phyloP scores from a whole-genome alignment of 2,329 filamentous ascomycete genomes.

The Monilinia vaccinii-corymbosi region DNA sequence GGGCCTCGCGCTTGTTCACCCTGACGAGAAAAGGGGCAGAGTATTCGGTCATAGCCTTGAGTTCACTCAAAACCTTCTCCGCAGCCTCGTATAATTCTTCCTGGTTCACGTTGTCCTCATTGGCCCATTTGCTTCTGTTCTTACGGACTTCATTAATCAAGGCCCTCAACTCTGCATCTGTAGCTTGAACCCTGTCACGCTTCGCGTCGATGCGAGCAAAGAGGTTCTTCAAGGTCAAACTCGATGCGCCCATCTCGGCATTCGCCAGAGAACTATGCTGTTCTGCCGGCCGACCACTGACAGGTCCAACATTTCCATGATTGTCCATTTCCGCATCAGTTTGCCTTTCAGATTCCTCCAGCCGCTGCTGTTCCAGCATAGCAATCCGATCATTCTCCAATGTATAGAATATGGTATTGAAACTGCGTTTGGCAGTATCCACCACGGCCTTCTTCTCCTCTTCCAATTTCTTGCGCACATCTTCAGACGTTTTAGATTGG shows the following conservation, averaged over 20 bases:
- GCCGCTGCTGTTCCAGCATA: slow-evolving; percentile 94
- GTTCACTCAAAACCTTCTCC: slow-evolving; percentile 92
- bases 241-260: slow-evolving; percentile 91
- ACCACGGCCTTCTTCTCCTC: slow-evolving; percentile 86
- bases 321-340: slow-evolving; percentile 91
- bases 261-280: slow-evolving; percentile 86
- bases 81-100: slow-evolving; percentile 95
- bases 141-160: slow-evolving; percentile 97
- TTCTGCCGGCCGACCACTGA: slow-evolving; percentile 43
- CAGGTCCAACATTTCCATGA: slow-evolving; percentile 43
- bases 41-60: slow-evolving; percentile 95
- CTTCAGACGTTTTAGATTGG: slow-evolving; percentile 64
- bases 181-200: slow-evolving; percentile 79
- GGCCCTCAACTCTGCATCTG: slow-evolving; percentile 82
- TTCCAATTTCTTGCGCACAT: slow-evolving; percentile 87
- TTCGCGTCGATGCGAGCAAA: slow-evolving; percentile 94
- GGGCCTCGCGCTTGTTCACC: slow-evolving; percentile 94
- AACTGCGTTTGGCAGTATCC: slow-evolving; percentile 80
- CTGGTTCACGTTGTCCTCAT: slow-evolving; percentile 92
- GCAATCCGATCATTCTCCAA: slow-evolving; percentile 90
- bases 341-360: slow-evolving; percentile 93
- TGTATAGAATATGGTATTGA: slow-evolving; percentile 90
- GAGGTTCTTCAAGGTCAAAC: slow-evolving; percentile 90
- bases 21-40: slow-evolving; percentile 90
- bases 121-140: slow-evolving; percentile 98